These are phyloP conservation scores for Nematocida sp. DNA, from an alignment of 371 early-diverging fungal genomes.

Conservation along the genomic window DNA sequence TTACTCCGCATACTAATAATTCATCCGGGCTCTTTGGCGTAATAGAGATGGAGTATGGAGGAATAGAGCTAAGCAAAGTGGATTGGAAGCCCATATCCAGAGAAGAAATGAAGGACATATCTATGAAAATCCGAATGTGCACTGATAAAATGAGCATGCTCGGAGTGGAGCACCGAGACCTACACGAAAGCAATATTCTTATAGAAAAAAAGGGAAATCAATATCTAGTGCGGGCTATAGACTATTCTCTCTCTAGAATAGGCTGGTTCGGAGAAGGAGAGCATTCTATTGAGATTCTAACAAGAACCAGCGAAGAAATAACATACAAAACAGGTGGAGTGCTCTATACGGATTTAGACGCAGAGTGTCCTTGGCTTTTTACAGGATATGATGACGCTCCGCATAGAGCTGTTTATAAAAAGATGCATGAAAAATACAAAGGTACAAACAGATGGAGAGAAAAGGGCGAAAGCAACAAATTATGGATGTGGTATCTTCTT, in stretches of 20 bases:
- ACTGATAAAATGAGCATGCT: background rate
- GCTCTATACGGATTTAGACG: constrained; percentile 47
- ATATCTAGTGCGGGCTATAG: constrained; percentile 18
- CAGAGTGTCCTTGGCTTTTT: constrained; percentile 31
- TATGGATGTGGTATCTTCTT: constrained; percentile 42
- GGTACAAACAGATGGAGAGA: constrained; percentile 40
- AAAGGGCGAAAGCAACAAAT: constrained; percentile 9
- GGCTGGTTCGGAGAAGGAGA: background rate
- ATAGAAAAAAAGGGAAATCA: background rate
- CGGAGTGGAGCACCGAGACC: constrained; percentile 40
- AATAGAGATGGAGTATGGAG: constrained; percentile 52
- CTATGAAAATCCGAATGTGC: background rate
- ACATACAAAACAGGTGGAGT: constrained; percentile 12
- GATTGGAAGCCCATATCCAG: background rate
- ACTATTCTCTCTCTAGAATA: constrained; percentile 30
- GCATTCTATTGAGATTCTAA: constrained; percentile 2
- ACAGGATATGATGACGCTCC: constrained; percentile 1
- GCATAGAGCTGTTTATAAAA: constrained; percentile 26
- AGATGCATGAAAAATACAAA: constrained; percentile 5
- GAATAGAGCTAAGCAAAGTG: constrained; percentile 21
- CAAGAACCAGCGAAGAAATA: background rate
- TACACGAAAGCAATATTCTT: constrained; percentile 48
- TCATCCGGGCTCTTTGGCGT: constrained; percentile 53
- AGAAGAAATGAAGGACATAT: background rate
- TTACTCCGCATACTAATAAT: constrained; percentile 46